These are phyloP conservation scores for Bipolaris gigantea DNA, from an alignment of 2,329 filamentous ascomycete species.

Conservation along the genomic window DNA sequence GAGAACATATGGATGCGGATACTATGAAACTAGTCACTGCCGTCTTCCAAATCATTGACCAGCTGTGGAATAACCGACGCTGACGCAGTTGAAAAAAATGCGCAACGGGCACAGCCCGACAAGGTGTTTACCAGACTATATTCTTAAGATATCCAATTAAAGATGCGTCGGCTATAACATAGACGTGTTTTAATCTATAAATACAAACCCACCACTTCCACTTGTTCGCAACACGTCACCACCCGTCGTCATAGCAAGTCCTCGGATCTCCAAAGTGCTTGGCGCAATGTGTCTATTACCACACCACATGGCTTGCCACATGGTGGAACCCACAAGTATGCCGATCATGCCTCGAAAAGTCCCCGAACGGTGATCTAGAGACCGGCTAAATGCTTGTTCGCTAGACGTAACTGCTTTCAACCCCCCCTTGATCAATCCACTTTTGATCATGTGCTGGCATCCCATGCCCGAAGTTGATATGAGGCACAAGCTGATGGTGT, in stretches of 20 bases:
- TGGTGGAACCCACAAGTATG: background rate
- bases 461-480: slow-evolving; percentile 13
- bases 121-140: background rate
- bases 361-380: slow-evolving; percentile 11
- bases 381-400: slow-evolving; percentile 35
- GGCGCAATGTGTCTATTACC: slow-evolving; percentile 17
- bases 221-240: slow-evolving; percentile 6
- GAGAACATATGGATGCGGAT: slow-evolving; percentile 67
- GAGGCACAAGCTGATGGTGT: slow-evolving; percentile 15
- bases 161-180: background rate
- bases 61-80: slow-evolving; percentile 67
- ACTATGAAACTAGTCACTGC: slow-evolving; percentile 81
- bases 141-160: slow-evolving; percentile 1
- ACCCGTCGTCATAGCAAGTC: background rate
- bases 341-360: slow-evolving; percentile 2
- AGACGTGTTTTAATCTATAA: slow-evolving; percentile 3
- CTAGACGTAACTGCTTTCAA: slow-evolving; percentile 23
- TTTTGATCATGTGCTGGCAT: slow-evolving; percentile 11
- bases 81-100: slow-evolving; percentile 1
- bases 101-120: background rate
- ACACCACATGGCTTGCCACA: background rate
- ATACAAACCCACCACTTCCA: background rate
- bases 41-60: slow-evolving; percentile 88
- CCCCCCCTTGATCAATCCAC: slow-evolving; percentile 8
- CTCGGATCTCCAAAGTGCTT: slow-evolving; percentile 1